These are phyloP conservation scores for Penicillium herquei DNA, from an alignment of 495 filamentous ascomycete genomes.

Conservation along the genomic window DNA sequence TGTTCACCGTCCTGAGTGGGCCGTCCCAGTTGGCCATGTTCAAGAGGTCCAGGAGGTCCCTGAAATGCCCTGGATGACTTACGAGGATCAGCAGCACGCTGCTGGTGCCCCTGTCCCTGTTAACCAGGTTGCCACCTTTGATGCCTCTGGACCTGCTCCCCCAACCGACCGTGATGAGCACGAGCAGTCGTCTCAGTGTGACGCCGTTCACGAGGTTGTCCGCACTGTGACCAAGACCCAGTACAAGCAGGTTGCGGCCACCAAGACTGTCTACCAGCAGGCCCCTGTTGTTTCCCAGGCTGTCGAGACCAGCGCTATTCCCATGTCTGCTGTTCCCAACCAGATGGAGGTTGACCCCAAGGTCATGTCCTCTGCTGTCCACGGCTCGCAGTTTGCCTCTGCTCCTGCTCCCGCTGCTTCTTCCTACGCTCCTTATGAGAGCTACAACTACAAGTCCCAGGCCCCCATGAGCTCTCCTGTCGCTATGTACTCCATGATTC, in stretches of 20 bases:
- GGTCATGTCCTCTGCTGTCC: conserved; percentile 4
- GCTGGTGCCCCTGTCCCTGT: neutral
- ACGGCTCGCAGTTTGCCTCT: conserved; percentile 1
- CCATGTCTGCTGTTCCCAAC: conserved; percentile 4
- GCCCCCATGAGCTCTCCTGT: conserved; percentile 7
- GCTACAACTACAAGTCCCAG: conserved; percentile 15
- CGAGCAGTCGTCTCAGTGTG: neutral
- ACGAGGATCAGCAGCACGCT: neutral
- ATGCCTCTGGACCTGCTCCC: conserved; percentile 1
- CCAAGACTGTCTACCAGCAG: conserved; percentile 8
- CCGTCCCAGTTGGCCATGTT: neutral
- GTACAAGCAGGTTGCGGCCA: conserved; percentile 19
- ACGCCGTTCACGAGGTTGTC: conserved; percentile 24
- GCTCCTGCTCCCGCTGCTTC: conserved; percentile 6
- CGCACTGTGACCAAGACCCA: conserved; percentile 33
- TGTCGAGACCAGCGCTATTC: conserved; percentile 10
- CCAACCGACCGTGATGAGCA: neutral
- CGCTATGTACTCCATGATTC: conserved; percentile 26
- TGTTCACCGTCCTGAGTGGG: conserved; percentile 9
- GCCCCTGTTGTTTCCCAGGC: neutral
- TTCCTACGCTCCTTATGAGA: conserved; percentile 2
- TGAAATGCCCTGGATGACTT: conserved; percentile 6
- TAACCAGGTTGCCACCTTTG: neutral
- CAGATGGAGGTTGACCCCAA: conserved; percentile 2
- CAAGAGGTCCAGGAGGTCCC: conserved; percentile 9